Base-by-base conservation (phyloP, 768 basidiomycete genomes). In the Tubosaeta sp. region DNA sequence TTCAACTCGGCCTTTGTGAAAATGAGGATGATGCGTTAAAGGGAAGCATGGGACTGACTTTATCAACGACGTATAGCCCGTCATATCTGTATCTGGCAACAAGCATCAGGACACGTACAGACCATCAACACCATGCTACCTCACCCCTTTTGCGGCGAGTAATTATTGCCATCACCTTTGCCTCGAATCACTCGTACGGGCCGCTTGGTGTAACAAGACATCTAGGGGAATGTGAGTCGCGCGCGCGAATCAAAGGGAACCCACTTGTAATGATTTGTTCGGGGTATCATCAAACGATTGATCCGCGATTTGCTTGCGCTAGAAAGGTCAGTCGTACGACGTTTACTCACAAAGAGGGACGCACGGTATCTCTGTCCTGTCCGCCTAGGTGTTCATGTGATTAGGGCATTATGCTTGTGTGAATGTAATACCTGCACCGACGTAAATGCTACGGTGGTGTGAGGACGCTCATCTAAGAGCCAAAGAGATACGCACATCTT, bases 151-250 rank as follows among this genome's bases (percentile, higher is more conserved):
- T 19, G 0, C 0, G 67, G 67, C 4, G 69, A 36, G 31, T 61
- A 68, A 44, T 14, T 19, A 36, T 42, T 66, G 3, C 14, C 2
- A 0, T 30, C 13, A 18, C 39, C 59, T 25, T 19, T 56, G 19
- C 73, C 73, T n/a, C 74, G 63, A 24, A 73, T 36, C 9, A 75
- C 73, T 38, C 73, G 69, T 1, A 75, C 71, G 0, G 71, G 73
- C 14, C 58, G 59, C 29, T 51, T 59, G 1, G 61, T 71, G 16
- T 48, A 0, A 18, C 2, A 47, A 4, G 74, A 73, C 10, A 68
- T 41, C 69, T 74, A 35, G 29, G 14, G 44, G 19, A 11, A 45
- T 12, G 38, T 55, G 18, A 54, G 34, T 27, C 29, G 41, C 16
- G 2, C 2, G 25, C 8, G 35, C 3, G 16, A 18, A 6, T 7